These are phyloP conservation scores for Tetradesmus obliquus DNA, from an alignment of 139 green algal genomes.

Conservation along the genomic window DNA sequence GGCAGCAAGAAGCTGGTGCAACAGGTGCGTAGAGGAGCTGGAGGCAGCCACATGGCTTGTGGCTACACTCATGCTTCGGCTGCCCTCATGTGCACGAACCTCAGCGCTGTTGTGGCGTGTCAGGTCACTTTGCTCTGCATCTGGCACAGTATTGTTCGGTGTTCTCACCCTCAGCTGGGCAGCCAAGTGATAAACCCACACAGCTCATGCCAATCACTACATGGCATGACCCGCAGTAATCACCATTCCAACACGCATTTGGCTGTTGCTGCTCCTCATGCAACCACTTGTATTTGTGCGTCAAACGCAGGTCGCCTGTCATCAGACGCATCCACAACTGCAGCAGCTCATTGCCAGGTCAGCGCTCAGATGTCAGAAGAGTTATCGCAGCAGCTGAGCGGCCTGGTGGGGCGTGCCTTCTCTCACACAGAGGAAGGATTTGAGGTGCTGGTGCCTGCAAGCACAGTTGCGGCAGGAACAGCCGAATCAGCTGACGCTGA, in stretches of 20 bases:
- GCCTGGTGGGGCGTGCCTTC: slow-evolving; percentile 20
- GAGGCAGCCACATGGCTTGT: too few relatives aligned
- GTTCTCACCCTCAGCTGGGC: too few relatives aligned
- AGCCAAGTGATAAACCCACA: too few relatives aligned
- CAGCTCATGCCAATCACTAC: too few relatives aligned
- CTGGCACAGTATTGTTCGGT: too few relatives aligned
- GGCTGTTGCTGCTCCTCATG: neutral
- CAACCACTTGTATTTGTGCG: neutral
- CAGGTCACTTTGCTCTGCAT: too few relatives aligned
- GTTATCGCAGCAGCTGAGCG: slow-evolving; percentile 28
- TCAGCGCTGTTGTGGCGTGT: too few relatives aligned
- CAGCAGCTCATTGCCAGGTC: neutral
- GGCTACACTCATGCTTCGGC: too few relatives aligned
- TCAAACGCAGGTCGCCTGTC: neutral
- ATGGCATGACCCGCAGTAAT: too few relatives aligned
- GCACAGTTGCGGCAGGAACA: neutral
- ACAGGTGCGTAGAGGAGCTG: neutral
- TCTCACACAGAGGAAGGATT: slow-evolving; percentile 39
- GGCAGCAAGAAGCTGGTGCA: neutral
- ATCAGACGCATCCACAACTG: neutral
- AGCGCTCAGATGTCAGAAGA: slow-evolving; percentile 6
- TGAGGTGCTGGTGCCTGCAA: neutral
- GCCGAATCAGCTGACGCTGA: neutral
- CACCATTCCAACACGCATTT: too few relatives aligned
- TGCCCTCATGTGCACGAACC: too few relatives aligned